Base-by-base conservation (phyloP, 164 flowering plant genomes). In the Vitis rupestris region DNA sequence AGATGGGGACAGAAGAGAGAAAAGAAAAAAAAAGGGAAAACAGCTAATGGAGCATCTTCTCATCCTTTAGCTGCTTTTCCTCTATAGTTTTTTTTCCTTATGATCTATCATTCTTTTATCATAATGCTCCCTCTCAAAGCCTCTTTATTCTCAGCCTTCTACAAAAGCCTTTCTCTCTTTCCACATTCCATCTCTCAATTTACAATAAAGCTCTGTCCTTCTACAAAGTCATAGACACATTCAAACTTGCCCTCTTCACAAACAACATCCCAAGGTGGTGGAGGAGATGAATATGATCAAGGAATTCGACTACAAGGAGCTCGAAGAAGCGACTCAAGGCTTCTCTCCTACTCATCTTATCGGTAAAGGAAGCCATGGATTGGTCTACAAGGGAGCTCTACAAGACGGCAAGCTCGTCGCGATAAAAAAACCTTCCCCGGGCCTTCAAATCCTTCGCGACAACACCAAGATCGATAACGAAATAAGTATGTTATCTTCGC, bases 331-430 rank as follows among this genome's bases (percentile, higher is more conserved):
- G 14, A 91, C 97, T 0, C 59, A 81, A 1, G 70, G 76, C 67
- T 91, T 89, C 82, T 81, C 87, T 7, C 69, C 82, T 0, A 69
- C 87, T 3, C 52, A 65, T 3, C 71, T 89, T 31, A 70, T 91
- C 1, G 97, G 97, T 11, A 89, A 81, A 87, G 97, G 97, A 60
- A 89, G 94, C 88, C 92, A 91, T 75, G 94, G 94, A 50, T 75
- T 78, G 49, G 84, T 91, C 56, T 89, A 87, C 82, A 78, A 75
- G 65, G 97, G 76, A 17, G 14, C 61, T 30, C 87, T 89, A 48
- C 31, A 60, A 27, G 73, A 76, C n/a, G 74, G 82, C 17, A 59
- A 66, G n/a, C 3, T 68, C 2, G 77, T 88, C 1, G 94, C 93
- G 0, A 70, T 89, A 10, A 87, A 89, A 71, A 85, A 56, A 61